Evolutionary conservation across 2,329 filamentous ascomycete genomes (phyloP), one percentile per base, ranked within the genome.

Genomic region (Monosporascus sp.): DNA sequence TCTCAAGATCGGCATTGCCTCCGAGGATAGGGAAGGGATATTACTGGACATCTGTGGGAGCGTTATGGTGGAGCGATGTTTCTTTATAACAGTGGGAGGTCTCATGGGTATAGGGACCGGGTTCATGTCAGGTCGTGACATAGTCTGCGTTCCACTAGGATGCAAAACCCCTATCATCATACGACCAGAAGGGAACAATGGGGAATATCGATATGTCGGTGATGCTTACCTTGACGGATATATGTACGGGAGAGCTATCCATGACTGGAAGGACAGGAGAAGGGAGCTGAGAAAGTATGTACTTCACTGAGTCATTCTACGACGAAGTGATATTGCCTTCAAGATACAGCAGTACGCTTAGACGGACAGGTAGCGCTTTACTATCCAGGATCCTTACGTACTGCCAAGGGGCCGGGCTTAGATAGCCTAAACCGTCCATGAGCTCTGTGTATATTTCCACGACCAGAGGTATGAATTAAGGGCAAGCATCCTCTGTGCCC

Each of bases 211-310:
- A 6, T 68, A 63, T 47, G 61, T 71, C 2, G 69, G 70, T 0
- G 69, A 72, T 47, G 57, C 62, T 1, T 72, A 71, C 48, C 47
- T 72, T 4, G 57, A 71, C 52, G 61, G 62, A 0, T 71, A 68
- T 27, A 72, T 72, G 69, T 36, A 64, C 25, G 67, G 69, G 0
- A 52, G 58, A 49, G 68, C 69, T 5, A 46, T 70, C 9, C 54
- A 63, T 8, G 41, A 44, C 8, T 24, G n/a, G n/a, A 15, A 24
- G 14, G 22, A 44, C 22, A 14, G 31, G 31, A 34, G 22, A 14
- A 44, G 41, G 22, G 41, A 22, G 3, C 8, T 22, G 41, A 44
- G 20, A 6, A 44, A 44, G 20, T 44, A 44, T 44, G 20, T 44
- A 6, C 41, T 44, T 15, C 20, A 24, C 22, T 44, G 20, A 44